These are phyloP conservation scores for Tilletiaria anomala DNA, from an alignment of 1,284 basidiomycete genomes.

Conservation along the genomic window DNA sequence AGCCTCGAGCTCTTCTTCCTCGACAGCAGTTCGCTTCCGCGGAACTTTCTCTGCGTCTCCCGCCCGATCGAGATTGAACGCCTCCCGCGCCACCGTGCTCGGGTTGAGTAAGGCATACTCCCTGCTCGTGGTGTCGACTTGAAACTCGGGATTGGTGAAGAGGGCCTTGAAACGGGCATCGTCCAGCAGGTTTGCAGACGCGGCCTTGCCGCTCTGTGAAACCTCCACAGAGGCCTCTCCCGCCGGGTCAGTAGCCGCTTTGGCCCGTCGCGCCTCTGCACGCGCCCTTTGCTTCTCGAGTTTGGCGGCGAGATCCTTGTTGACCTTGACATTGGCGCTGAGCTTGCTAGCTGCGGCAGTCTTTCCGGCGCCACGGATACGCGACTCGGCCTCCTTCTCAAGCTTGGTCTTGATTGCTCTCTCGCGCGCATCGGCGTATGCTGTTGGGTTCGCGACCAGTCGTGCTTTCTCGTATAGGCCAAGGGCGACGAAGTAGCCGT, in stretches of 20 bases:
- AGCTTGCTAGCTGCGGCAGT: slow-evolving; percentile 21
- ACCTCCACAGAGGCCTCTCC: slow-evolving; percentile 38
- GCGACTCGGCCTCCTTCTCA: slow-evolving; percentile 78
- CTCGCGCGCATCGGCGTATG: slow-evolving; percentile 84
- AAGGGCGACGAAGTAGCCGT: slow-evolving; percentile 93
- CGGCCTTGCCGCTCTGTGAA: slow-evolving; percentile 3
- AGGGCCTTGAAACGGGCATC: slow-evolving; percentile 83
- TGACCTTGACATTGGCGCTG: slow-evolving; percentile 54
- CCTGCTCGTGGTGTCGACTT: slow-evolving; percentile 71
- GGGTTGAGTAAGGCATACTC: slow-evolving; percentile 88
- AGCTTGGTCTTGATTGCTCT: slow-evolving; percentile 72
- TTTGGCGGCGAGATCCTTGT: slow-evolving; percentile 79
- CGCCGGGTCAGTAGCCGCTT: slow-evolving; percentile 52
- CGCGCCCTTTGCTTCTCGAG: too few relatives aligned
- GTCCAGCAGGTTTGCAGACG: slow-evolving; percentile 47
- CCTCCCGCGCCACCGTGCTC: slow-evolving; percentile 48
- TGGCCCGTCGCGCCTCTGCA: too few relatives aligned
- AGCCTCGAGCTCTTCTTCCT: slow-evolving; percentile 52
- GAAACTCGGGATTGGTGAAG: slow-evolving; percentile 85
- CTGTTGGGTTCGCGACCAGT: slow-evolving; percentile 88
- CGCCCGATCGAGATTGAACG: slow-evolving; percentile 5
- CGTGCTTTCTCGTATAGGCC: slow-evolving; percentile 90
- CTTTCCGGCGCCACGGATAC: slow-evolving; percentile 51
- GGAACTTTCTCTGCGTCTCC: slow-evolving; percentile 14
- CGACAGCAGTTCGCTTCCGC: slow-evolving; percentile 56